Evolutionary conservation across 1,139 yeast species (phyloP), one percentile per base, ranked within the genome.

Genomic region (Scheffersomyces lignicola): DNA sequence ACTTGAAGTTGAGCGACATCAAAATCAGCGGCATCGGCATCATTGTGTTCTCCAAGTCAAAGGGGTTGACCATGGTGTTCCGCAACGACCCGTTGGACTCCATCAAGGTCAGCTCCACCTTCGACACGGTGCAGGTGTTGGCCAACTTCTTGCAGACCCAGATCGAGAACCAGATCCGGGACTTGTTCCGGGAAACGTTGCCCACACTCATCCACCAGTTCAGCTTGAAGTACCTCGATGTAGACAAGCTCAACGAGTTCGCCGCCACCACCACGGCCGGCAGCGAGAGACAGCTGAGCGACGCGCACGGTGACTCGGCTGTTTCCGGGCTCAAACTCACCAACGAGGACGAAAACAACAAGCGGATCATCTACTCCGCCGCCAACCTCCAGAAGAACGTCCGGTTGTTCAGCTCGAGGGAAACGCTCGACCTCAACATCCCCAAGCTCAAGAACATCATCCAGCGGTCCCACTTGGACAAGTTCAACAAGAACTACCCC

Each of bases 11-110:
- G 34, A 78, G 89, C 26, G 84, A 84, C 42, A 82, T 88, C 41
- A 74, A 74, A 45, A 69, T 88, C 34, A 78, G 83, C 39, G 95
- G 95, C 2, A 87, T 88, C 41, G 89, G 90, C 14, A 84, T 88
- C 38, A 78, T 87, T 44, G 96, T 88, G 2, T 88, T 85, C 54
- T 79, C 86, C 23, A 83, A 83, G 49, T 73, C 86, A 4, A 86
- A 86, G 52, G 96, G 96, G 0, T 70, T 88, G 35, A 88, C 96
- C 0, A 64, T 88, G 29, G 96, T 88, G 22, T 88, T 88, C 60
- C 73, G 92, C 47, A 88, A 88, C 58, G 96, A 88, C 58, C 96
- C 96, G 0, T 68, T 88, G 40, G 95, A 86, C 46, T 77, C 83
- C 18, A 86, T 88, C 42, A 80, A 80, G 44, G 95, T 88, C 7